Evolutionary conservation across 108 stramenopile species (phyloP).

Genomic region (Nitzschia putrida): DNA sequence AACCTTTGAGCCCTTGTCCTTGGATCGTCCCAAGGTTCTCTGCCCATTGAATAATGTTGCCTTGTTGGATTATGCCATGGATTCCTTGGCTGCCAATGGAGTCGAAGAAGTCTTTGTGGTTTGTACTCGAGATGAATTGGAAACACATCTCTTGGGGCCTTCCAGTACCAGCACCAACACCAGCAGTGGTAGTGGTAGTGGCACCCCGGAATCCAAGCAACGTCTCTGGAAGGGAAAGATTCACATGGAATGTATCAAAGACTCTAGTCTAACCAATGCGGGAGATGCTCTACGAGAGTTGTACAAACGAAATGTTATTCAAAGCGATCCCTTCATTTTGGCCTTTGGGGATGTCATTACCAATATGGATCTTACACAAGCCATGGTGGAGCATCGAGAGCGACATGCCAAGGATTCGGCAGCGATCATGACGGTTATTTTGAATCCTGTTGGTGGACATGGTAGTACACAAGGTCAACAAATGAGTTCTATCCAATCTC

Average conservation of each 20-base stretch:
- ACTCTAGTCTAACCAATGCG: constrained; percentile 75
- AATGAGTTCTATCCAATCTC: constrained; percentile 18
- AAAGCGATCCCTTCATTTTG: constrained; percentile 95
- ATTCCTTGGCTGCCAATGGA: constrained; percentile 87
- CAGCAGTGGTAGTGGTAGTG: neutral
- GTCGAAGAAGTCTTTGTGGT: constrained; percentile 80
- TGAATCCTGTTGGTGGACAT: constrained; percentile 53
- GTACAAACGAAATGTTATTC: constrained; percentile 89
- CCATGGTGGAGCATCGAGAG: constrained; percentile 63
- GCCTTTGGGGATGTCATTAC: constrained; percentile 92
- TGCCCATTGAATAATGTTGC: constrained; percentile 95
- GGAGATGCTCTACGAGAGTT: constrained; percentile 96
- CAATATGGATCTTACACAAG: constrained; percentile 79
- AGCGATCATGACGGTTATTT: constrained; percentile 87
- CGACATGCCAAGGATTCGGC: constrained; percentile 74
- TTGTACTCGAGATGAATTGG: constrained; percentile 67
- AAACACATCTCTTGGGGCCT: constrained; percentile 57
- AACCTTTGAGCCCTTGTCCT: constrained; percentile 73
- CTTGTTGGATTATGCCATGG: constrained; percentile 91
- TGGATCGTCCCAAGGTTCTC: constrained; percentile 66
- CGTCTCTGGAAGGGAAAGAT: constrained; percentile 8
- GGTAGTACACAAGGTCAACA: neutral
- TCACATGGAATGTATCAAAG: constrained; percentile 59
- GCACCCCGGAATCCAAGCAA: neutral
- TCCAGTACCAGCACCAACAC: constrained; percentile 28